Conservation (phyloP, 2,329 filamentous ascomycete genomes). For the Alternaria rosae region DNA sequence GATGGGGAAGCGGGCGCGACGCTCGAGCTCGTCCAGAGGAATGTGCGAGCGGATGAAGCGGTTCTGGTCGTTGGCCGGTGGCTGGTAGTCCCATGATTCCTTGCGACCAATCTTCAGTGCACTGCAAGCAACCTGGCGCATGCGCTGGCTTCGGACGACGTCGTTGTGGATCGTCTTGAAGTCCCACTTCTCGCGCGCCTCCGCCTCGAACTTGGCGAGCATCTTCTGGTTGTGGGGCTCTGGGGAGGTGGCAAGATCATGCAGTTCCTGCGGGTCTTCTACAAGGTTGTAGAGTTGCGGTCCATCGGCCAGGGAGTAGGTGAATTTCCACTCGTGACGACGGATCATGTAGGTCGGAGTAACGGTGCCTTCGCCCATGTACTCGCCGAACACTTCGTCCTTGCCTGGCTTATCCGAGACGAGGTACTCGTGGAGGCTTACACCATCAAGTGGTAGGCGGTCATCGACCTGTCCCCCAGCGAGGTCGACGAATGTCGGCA, state of each 20-base stretch:
- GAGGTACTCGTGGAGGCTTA: slow-evolving; percentile 65
- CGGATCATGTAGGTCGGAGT: slow-evolving; percentile 94
- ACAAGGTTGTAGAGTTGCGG: slow-evolving; percentile 84
- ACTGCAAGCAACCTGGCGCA: slow-evolving; percentile 78
- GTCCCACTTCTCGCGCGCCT: slow-evolving; percentile 81
- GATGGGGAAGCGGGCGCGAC: slow-evolving; percentile 74
- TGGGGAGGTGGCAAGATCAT: slow-evolving; percentile 67
- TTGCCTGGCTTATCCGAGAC: slow-evolving; percentile 62
- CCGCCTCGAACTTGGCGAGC: slow-evolving; percentile 70
- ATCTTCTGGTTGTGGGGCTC: slow-evolving; percentile 51
- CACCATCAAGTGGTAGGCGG: slow-evolving; percentile 83
- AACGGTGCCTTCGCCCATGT: slow-evolving; percentile 91
- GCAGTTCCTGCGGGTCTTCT: slow-evolving; percentile 77
- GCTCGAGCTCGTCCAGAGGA: slow-evolving; percentile 80
- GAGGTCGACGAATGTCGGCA: slow-evolving; percentile 87
- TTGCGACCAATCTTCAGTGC: slow-evolving; percentile 73
- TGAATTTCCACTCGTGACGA: slow-evolving; percentile 88
- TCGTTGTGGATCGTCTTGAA: slow-evolving; percentile 77
- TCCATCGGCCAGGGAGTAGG: slow-evolving; percentile 83
- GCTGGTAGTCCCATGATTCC: slow-evolving; percentile 86
- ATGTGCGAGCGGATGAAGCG: slow-evolving; percentile 84
- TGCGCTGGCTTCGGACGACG: slow-evolving; percentile 79
- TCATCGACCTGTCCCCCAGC: slow-evolving; percentile 74
- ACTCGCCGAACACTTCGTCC: slow-evolving; percentile 93
- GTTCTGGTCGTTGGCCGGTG: slow-evolving; percentile 70